Evolutionary conservation across 352 stramenopile genomes (phyloP).

Genomic region (Globisporangium middletonii): DNA sequence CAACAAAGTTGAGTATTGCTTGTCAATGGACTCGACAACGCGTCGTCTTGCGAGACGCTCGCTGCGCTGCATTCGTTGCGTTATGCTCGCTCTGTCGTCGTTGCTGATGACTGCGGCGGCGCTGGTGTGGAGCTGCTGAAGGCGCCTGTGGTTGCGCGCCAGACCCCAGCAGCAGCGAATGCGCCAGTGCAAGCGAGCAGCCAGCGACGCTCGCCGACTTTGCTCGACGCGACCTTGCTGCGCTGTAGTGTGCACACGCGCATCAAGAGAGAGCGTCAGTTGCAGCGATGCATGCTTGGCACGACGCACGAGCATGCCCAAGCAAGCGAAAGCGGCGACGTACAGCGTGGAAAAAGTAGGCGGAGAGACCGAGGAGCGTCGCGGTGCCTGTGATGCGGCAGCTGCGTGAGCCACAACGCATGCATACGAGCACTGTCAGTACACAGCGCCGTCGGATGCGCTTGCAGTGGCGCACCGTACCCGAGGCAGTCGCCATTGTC

Average conservation of each 20-base stretch:
- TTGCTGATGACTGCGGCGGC: background rate
- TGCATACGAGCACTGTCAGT: background rate
- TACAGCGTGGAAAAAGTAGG: slow-evolving; percentile 58
- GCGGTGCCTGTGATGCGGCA: slow-evolving; percentile 49
- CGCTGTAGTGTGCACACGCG: slow-evolving; percentile 16
- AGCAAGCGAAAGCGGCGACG: background rate
- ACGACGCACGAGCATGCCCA: background rate
- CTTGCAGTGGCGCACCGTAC: slow-evolving; percentile 12
- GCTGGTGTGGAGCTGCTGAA: slow-evolving; percentile 17
- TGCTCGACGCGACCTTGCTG: slow-evolving; percentile 29
- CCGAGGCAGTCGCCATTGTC: slow-evolving; percentile 22
- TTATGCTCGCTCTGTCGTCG: too few species aligned
- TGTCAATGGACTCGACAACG: too few species aligned
- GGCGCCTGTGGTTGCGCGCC: slow-evolving; percentile 40
- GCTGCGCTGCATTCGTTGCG: too few species aligned
- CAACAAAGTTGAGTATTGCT: too few species aligned
- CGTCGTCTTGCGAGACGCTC: too few species aligned
- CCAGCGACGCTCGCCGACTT: slow-evolving; percentile 51
- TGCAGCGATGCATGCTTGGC: background rate
- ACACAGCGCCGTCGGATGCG: background rate
- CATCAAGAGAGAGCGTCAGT: background rate
- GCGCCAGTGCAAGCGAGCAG: slow-evolving; percentile 41
- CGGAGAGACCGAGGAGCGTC: slow-evolving; percentile 44
- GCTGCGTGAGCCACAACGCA: slow-evolving; percentile 15
- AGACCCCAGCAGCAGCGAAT: slow-evolving; percentile 40